Percentiles rank a stretch among this genome's conserved stretches.
These are phyloP conservation scores for Schoenoplectus tabernaemontani DNA, from an alignment of 202 grass and related monocot species.

Conservation along the genomic window DNA sequence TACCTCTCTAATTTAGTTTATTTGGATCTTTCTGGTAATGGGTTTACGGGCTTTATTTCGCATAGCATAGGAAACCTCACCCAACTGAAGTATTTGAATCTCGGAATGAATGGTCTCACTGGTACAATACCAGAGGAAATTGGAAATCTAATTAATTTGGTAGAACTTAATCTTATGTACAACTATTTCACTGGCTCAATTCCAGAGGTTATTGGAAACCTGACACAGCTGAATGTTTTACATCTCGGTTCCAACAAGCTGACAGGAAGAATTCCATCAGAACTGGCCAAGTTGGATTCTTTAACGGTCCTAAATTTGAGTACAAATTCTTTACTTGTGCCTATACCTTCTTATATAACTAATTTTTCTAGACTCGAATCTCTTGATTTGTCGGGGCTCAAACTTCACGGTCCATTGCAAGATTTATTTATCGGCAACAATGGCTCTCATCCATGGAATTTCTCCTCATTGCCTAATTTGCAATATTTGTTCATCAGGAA, in stretches of 20 bases:
- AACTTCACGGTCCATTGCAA: slow-evolving; percentile 16
- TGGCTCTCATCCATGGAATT: background rate
- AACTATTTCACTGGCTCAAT: slow-evolving; percentile 28
- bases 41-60: slow-evolving; percentile 2
- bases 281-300: slow-evolving; percentile 20
- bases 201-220: slow-evolving; percentile 26
- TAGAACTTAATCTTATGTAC: background rate
- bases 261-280: slow-evolving; percentile 4
- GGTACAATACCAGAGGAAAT: slow-evolving; percentile 24
- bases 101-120: slow-evolving; percentile 24
- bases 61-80: background rate
- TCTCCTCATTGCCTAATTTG: slow-evolving; percentile 15
- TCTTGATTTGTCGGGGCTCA: slow-evolving; percentile 14
- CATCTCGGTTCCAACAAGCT: slow-evolving; percentile 14
- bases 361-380: slow-evolving; percentile 23
- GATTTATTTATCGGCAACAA: slow-evolving; percentile 1
- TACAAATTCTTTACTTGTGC: slow-evolving; percentile 21
- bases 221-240: slow-evolving; percentile 20
- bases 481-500: slow-evolving; percentile 17
- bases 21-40: slow-evolving; percentile 13
- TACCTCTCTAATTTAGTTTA: slow-evolving; percentile 31
- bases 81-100: slow-evolving; percentile 8
- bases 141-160: slow-evolving; percentile 17
- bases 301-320: slow-evolving; percentile 3
- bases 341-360: slow-evolving; percentile 34